A percentile compares a stretch with the other conserved stretches of the same genome.
Conservation (phyloP, 768 basidiomycete species). For the Leccinum arenicola region DNA sequence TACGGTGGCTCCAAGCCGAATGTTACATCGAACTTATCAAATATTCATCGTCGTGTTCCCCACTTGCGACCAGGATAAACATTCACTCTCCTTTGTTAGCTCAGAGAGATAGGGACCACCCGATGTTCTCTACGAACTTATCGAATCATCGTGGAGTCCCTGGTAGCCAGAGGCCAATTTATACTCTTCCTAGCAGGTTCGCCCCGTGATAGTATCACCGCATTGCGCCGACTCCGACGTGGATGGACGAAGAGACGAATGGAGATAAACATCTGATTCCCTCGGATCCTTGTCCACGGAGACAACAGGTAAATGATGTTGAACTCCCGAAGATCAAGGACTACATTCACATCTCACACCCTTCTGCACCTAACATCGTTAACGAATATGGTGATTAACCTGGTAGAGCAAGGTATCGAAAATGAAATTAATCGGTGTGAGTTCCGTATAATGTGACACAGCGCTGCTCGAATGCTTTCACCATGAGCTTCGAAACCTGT, state of each 20-base stretch:
- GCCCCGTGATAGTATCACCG: no score
- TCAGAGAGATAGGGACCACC: no score
- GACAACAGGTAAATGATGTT: not conserved
- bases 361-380: not conserved
- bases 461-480: slow-evolving; percentile 87
- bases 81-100: no score
- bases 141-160: no score
- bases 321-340: not conserved
- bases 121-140: no score
- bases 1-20: not conserved
- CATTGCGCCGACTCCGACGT: not conserved
- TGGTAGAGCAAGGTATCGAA: not conserved
- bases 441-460: slow-evolving; percentile 71
- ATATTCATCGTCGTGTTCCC: not conserved
- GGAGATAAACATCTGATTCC: not conserved
- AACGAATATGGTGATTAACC: not conserved
- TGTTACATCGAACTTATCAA: not conserved
- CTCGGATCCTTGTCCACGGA: not conserved
- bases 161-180: no score
- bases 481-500: slow-evolving; percentile 84
- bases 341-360: not conserved
- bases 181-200: no score
- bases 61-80: no score
- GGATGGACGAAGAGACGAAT: not conserved
- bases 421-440: slow-evolving; percentile 23